Base-by-base conservation (phyloP, 106 monocot genomes). In the Dendrobium chrysotoxum region DNA sequence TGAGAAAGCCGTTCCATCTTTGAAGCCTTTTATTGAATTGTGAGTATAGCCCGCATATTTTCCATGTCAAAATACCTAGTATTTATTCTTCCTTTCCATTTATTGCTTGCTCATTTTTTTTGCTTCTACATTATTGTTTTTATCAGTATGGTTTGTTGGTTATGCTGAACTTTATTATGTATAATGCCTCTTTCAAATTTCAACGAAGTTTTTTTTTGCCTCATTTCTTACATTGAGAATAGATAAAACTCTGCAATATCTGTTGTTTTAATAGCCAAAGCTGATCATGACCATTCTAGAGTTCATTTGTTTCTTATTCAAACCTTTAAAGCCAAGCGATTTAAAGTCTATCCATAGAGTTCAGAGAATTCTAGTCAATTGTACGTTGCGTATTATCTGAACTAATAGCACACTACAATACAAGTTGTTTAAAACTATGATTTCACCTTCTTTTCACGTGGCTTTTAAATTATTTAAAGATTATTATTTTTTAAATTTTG, bases 1-100 rank as follows among this genome's bases (percentile, higher is more conserved):
- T 65, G 88, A 85, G 81, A 91, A 85, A 81, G 83, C 79, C 57
- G 81, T 25, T 81, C 91, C 91, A 40, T 91, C 89, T 85, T 72
- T 91, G 67, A 88, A 65, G 57, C 81, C 85, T 47, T 73, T 91
- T 46, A 87, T 91, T 28, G 87, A 91, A 77, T 13, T 83, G 91
- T 91, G 72, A 84, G 88, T 81, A 75, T 38, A 44, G 5, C 35
- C 13, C 42, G 40, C 9, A 16, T 18, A 72, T 17, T 71, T 40
- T 28, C 9, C 44, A 44, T 44, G 9, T 7, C 0, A 55, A 55
- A 55, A 55, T 55, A 55, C 11, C 58, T 12, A 55, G 40, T 18
- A 39, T 39, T 39, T 61, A 13, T 25, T 53, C 4, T 45, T 7
- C 4, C 40, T 80, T 77, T 16, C 9, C 77, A 31, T 28, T 39